Percentiles rank a stretch among this genome's conserved stretches.
These are phyloP conservation scores for Sporisorium exsertum DNA, from an alignment of 1,284 basidiomycete genomes.

Conservation along the genomic window DNA sequence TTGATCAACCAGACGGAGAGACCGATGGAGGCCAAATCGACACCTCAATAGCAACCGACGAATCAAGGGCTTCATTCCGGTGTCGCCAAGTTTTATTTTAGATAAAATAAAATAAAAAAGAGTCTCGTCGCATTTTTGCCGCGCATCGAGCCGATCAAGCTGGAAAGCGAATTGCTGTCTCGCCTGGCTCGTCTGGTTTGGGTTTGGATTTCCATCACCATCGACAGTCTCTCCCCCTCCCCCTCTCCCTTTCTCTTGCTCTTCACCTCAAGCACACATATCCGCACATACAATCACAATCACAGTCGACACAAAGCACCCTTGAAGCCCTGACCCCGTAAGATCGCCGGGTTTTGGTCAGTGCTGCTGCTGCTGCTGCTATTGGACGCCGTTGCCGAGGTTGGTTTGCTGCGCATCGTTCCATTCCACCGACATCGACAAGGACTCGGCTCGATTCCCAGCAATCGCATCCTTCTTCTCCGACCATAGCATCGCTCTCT, in stretches of 20 bases:
- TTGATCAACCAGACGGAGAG: no score
- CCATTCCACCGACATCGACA: constrained; percentile 27
- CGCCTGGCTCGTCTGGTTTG: background rate
- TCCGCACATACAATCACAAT: background rate
- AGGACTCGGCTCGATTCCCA: background rate
- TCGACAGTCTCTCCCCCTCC: no score
- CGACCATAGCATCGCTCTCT: background rate
- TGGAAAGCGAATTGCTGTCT: constrained; percentile 19
- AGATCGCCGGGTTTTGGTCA: background rate
- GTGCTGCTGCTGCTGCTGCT: no score
- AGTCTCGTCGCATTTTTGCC: background rate
- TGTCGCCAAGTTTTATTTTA: background rate
- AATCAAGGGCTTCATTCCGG: constrained; percentile 7
- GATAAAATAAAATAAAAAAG: background rate
- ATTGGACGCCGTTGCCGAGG: constrained; percentile 24
- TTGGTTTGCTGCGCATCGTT: constrained; percentile 8
- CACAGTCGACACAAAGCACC: background rate
- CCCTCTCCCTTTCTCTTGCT: background rate
- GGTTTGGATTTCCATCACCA: constrained; percentile 10
- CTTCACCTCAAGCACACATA: background rate
- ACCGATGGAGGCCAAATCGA: no score
- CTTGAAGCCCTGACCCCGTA: constrained; percentile 15
- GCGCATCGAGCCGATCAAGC: constrained; percentile 42
- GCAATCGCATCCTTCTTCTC: background rate
- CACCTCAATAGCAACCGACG: no score